A percentile compares a stretch with the other conserved stretches of the same genome.
Evolutionary conservation across 2,329 filamentous ascomycete species (phyloP).

Genomic region (Cytospora paraplurivora): DNA sequence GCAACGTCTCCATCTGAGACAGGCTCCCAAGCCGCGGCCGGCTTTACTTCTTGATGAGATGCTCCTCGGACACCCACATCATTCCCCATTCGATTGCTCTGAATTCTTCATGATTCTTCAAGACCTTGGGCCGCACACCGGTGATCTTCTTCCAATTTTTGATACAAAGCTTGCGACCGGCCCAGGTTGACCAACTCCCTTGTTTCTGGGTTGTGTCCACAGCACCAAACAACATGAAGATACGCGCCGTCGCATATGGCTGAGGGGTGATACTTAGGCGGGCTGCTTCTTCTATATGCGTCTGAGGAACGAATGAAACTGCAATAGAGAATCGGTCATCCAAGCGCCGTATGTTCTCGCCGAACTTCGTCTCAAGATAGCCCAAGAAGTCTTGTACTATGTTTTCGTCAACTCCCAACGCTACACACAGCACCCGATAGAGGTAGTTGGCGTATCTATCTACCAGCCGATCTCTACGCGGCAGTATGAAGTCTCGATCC

Average conservation of each 20-base stretch:
- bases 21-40: neutral
- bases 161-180: no score
- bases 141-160: neutral
- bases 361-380: neutral
- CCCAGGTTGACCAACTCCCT: neutral
- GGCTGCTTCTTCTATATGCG: neutral
- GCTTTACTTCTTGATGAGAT: neutral
- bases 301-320: neutral
- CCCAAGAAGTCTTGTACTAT: neutral
- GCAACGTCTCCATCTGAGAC: neutral
- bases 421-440: neutral
- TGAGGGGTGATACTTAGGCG: neutral
- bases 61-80: neutral
- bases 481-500: neutral
- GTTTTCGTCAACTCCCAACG: neutral
- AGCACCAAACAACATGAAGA: neutral
- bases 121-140: neutral
- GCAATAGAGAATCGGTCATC: neutral
- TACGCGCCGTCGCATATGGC: neutral
- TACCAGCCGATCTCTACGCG: neutral
- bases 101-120: neutral
- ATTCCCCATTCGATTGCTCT: conserved; percentile 1
- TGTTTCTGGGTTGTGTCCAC: neutral
- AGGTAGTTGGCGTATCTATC: neutral
- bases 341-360: neutral